Conservation (phyloP, 2,329 filamentous ascomycete genomes). For the Colletotrichum eleusines region DNA sequence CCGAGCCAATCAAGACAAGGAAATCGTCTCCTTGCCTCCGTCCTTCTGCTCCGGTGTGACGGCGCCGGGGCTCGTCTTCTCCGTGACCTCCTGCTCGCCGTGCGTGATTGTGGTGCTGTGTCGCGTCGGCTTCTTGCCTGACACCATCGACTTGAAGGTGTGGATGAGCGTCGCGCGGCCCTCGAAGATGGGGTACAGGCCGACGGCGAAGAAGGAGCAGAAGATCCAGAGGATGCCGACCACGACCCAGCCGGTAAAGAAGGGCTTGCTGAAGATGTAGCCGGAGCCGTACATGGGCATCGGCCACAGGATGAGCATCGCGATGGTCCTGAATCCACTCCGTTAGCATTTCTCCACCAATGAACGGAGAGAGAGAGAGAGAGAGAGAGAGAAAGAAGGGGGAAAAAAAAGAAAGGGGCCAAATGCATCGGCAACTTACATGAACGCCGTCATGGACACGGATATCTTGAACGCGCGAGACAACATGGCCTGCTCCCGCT, state of each 20-base stretch:
- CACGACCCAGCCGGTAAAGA: constrained; percentile 86
- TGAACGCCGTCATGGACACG: constrained; percentile 64
- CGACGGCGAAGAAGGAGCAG: constrained; percentile 77
- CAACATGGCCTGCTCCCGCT: constrained; percentile 62
- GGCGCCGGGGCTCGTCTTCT: constrained; percentile 33
- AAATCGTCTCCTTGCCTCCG: constrained; percentile 24
- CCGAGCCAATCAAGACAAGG: neutral
- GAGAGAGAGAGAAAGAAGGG: no score
- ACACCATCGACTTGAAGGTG: constrained; percentile 71
- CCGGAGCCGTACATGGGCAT: constrained; percentile 89
- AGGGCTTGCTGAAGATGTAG: constrained; percentile 85
- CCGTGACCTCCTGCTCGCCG: constrained; percentile 35
- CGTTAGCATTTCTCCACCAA: neutral
- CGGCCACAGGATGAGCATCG: constrained; percentile 86
- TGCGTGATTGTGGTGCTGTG: constrained; percentile 35
- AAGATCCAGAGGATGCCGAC: constrained; percentile 87
- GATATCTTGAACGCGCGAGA: constrained; percentile 65
- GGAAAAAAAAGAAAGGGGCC: constrained; percentile 50
- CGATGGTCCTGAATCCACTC: constrained; percentile 63
- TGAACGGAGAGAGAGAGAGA: no score
- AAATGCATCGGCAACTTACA: constrained; percentile 8
- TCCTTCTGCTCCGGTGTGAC: constrained; percentile 36
- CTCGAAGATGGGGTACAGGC: constrained; percentile 85
- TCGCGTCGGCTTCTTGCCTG: constrained; percentile 52
- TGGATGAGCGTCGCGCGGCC: constrained; percentile 75